Conservation (phyloP, 139 green algal genomes). For the Protoeuglena noctilucae region DNA sequence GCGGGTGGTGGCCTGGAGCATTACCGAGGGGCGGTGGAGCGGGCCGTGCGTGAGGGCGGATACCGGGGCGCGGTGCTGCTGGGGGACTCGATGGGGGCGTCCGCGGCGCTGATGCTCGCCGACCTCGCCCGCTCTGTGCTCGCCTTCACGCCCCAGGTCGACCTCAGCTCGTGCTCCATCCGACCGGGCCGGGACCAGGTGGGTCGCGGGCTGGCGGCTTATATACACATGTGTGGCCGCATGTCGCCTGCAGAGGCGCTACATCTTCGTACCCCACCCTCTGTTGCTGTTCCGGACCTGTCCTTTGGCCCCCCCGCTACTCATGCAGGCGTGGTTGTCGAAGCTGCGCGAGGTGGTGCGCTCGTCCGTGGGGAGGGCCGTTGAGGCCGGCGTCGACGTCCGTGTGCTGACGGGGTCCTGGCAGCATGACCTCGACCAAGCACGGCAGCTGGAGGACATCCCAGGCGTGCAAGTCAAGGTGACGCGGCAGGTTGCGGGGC, state of each 20-base stretch:
- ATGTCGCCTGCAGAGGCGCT: neutral
- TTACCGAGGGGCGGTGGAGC: slow-evolving; percentile 19
- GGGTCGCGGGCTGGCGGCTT: neutral
- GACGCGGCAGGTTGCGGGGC: neutral
- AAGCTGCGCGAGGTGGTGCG: neutral
- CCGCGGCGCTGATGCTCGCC: slow-evolving; percentile 59
- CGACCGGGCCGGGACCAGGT: slow-evolving; percentile 10
- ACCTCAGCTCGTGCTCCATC: slow-evolving; percentile 41
- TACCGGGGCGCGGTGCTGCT: slow-evolving; percentile 68
- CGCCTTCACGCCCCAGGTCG: slow-evolving; percentile 72
- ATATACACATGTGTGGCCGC: neutral
- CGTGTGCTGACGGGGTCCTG: slow-evolving; percentile 40
- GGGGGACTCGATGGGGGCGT: slow-evolving; percentile 85
- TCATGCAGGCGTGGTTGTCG: neutral
- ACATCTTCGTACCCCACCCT: neutral
- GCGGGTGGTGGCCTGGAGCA: slow-evolving; percentile 15
- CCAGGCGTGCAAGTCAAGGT: neutral
- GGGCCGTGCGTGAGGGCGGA: slow-evolving; percentile 12
- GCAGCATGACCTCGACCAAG: slow-evolving; percentile 62
- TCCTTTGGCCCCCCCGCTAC: no score
- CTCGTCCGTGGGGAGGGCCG: neutral
- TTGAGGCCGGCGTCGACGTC: slow-evolving; percentile 8
- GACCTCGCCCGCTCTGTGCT: slow-evolving; percentile 54
- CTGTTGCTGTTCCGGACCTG: neutral
- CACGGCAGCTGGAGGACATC: slow-evolving; percentile 4